Base-by-base conservation (phyloP, 352 stramenopile species). In the Globisporangium abappressorium region DNA sequence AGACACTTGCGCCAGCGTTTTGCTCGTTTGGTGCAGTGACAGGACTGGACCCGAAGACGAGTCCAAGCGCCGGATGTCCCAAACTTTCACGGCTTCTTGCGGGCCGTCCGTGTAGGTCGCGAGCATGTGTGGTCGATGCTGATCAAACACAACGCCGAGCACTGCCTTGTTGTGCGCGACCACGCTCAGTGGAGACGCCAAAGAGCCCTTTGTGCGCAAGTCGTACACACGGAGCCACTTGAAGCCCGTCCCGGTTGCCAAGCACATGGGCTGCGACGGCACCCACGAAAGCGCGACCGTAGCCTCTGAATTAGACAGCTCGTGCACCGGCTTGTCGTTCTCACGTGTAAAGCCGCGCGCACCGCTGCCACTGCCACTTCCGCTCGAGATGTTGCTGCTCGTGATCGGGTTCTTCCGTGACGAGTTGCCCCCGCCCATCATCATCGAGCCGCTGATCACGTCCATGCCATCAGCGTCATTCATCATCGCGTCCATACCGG, bases 151-250 rank as follows among this genome's bases (percentile, higher is more conserved):
- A 11, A 96, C 86, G 5, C 88, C 88, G 9, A 93, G 70, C 49
- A 96, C 88, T 0, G 82, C 83, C 69, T 96, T 96, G 68, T 91
- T 92, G 66, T 96, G 88, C 3, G 88, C 88, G 0, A 93, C 85
- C 14, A 96, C 84, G 59, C 84, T 93, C 70, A 96, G 79, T 1
- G 86, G 85, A n/a, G 82, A 76, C 41, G 78, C 74, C 4, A 60
- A 60, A 15, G 54, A 26, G 43, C 66, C 71, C 26, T 91, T 87
- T 0, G 77, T 71, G 22, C 88, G 75, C 22, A 96, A 56, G 70
- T 96, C 88, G 64, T 96, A 94, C 57, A 96, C 85, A 30, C 88
- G 80, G 14, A 96, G 70, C 88, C 88, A 96, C 78, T 94, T 94
- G 73, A 96, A 96, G 2, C 88, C 88, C 20, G 88, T 96, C 20